These are phyloP conservation scores for Knufia petricola DNA, from an alignment of 2,329 filamentous ascomycete genomes.

Conservation along the genomic window DNA sequence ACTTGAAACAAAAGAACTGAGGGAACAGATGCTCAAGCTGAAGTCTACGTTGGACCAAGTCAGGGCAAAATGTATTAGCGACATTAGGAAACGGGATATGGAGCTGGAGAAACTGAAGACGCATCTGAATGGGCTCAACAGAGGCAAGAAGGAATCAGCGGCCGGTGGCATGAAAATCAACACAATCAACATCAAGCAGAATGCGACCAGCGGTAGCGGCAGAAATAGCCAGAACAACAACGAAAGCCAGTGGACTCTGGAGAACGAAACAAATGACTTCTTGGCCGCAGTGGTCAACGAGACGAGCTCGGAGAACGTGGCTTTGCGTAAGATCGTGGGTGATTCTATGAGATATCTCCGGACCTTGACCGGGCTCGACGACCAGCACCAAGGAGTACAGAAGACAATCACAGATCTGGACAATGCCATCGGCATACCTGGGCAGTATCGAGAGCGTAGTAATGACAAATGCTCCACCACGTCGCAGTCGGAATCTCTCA, in stretches of 20 bases:
- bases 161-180: conserved; percentile 39
- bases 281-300: conserved; percentile 55
- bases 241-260: conserved; percentile 55
- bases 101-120: conserved; percentile 84
- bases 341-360: conserved; percentile 62
- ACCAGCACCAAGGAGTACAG: conserved; percentile 12
- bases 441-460: conserved; percentile 19
- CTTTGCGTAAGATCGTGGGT: conserved; percentile 60
- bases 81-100: conserved; percentile 79
- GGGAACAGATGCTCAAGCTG: conserved; percentile 71
- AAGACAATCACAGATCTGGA: neutral
- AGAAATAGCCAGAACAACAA: conserved; percentile 36
- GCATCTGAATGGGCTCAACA: conserved; percentile 62
- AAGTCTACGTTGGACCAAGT: conserved; percentile 75
- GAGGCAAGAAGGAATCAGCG: conserved; percentile 45
- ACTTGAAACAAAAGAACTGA: conserved; percentile 61
- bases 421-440: conserved; percentile 22
- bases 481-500: conserved; percentile 32
- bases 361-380: conserved; percentile 43
- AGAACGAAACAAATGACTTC: conserved; percentile 83
- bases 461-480: neutral
- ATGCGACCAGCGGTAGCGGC: conserved; percentile 21
- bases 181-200: conserved; percentile 34
- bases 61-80: conserved; percentile 76
- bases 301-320: conserved; percentile 85